phyloP scores from a whole-genome alignment of 306 rosid genomes.

The Carpinus viminea region DNA sequence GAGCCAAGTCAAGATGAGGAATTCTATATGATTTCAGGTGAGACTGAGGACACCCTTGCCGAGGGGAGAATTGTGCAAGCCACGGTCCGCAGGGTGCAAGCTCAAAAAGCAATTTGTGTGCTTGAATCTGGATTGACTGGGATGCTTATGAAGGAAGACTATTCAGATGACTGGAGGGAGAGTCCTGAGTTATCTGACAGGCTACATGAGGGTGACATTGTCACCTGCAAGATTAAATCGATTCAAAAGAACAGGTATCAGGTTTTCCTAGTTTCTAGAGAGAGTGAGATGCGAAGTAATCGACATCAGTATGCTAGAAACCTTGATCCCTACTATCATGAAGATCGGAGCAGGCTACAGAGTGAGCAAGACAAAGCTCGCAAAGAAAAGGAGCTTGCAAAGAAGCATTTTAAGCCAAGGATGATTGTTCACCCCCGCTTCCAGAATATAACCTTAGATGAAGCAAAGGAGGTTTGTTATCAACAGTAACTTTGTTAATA shows the following conservation, averaged over 20 bases:
- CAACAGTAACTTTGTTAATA: conserved; percentile 6
- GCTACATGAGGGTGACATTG: conserved; percentile 82
- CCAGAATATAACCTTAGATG: conserved; percentile 93
- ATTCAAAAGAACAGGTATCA: conserved; percentile 93
- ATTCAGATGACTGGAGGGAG: conserved; percentile 87
- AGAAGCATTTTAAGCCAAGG: conserved; percentile 94
- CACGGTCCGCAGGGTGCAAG: conserved; percentile 81
- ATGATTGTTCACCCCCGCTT: conserved; percentile 99
- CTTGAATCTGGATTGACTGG: conserved; percentile 98
- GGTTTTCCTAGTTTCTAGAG: conserved; percentile 84
- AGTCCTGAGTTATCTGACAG: conserved; percentile 80
- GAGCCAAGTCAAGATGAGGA: conserved; percentile 97
- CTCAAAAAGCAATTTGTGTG: conserved; percentile 81
- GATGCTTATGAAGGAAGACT: conserved; percentile 92
- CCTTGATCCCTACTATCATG: conserved; percentile 75
- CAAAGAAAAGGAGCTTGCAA: conserved; percentile 89
- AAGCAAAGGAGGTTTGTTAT: conserved; percentile 86
- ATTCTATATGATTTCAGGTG: conserved; percentile 94
- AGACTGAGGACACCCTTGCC: conserved; percentile 88
- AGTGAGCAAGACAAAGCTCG: conserved; percentile 82
- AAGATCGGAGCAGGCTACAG: conserved; percentile 76
- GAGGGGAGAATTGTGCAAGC: conserved; percentile 95
- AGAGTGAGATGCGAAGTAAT: conserved; percentile 89
- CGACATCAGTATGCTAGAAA: conserved; percentile 54
- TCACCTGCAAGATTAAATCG: conserved; percentile 93